These are phyloP conservation scores for Paramecium caudatum DNA, from an alignment of 73 alveolate genomes.

Conservation along the genomic window DNA sequence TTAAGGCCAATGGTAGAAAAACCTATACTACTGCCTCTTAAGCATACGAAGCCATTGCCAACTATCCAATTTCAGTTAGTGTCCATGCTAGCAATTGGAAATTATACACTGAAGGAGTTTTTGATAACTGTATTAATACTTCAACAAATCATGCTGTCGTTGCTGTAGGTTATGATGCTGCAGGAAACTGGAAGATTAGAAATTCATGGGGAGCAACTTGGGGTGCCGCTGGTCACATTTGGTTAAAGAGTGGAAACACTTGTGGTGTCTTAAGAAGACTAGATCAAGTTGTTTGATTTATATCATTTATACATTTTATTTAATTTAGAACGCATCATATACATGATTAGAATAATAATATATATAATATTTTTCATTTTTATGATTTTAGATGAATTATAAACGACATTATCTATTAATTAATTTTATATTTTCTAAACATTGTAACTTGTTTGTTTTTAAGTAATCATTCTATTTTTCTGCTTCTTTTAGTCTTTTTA, in stretches of 20 bases:
- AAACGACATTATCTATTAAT: too few species aligned
- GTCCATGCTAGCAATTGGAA: constrained; percentile 85
- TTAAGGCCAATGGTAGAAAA: neutral
- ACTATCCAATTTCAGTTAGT: constrained; percentile 77
- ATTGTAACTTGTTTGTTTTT: too few species aligned
- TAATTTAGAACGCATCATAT: too few species aligned
- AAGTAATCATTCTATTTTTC: too few species aligned
- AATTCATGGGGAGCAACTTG: constrained; percentile 97
- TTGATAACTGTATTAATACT: constrained; percentile 70
- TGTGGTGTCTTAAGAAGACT: constrained; percentile 76
- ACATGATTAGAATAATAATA: too few species aligned
- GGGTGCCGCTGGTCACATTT: constrained; percentile 95
- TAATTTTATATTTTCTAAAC: too few species aligned
- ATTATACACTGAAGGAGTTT: constrained; percentile 69
- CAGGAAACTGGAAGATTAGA: constrained; percentile 85
- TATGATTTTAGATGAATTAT: too few species aligned
- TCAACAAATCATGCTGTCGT: constrained; percentile 85
- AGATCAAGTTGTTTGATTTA: constrained; percentile 39
- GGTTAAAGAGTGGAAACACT: constrained; percentile 80
- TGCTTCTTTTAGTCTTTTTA: too few species aligned
- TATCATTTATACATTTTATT: too few species aligned
- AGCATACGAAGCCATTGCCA: constrained; percentile 71
- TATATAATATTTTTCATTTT: too few species aligned
- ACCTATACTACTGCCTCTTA: neutral
- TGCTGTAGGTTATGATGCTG: constrained; percentile 82